Evolutionary conservation across 2,329 filamentous ascomycete species (phyloP), one percentile per base, ranked within the genome.

Genomic region (Phaeosphaeria sp.): DNA sequence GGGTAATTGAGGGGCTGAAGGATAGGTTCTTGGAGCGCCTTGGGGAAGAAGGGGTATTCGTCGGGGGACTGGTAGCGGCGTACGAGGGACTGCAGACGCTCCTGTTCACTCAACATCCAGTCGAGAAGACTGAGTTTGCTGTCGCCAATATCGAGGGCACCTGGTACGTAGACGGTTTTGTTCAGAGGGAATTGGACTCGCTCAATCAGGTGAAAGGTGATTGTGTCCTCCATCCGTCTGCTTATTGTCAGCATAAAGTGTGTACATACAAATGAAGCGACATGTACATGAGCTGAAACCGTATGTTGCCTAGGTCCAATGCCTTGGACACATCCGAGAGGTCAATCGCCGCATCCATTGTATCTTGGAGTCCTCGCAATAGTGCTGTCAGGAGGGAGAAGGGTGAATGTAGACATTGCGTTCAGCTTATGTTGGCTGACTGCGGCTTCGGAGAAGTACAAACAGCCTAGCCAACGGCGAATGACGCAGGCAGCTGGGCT

Each of bases 141-240:
- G 73, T 87, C 81, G 18, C 92, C 93, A 62, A 98, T 90, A 30
- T 86, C 82, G 46, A 98, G 84, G n/a, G 90, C 91, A 59, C 90
- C 90, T 7, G 92, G 86, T 13, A 82, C 78, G 81, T 99, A 99
- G 78, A 98, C 93, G 71, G 89, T 92, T 74, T 86, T 83, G 81
- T 97, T 98, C 64, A 96, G 85, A 3, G 94, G 92, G 78, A 98
- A 99, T 78, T 99, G 95, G n/a, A 94, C 94, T 42, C 95, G 90
- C 81, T 99, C 95, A 73, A 98, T 98, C 41, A 99, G 84, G 79
- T 97, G 91, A 79, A 96, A 97, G 66, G 92, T 96, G 74, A 99
- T 98, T 60, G 94, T 98, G 75, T 99, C 95, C 81, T 99, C 95
- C 18, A 98, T 85, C 20, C 95, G 95, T 73, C 95, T 99, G 72